These are phyloP conservation scores for Leersia perrieri DNA, from an alignment of 176 grass and related monocot species.

Conservation along the genomic window DNA sequence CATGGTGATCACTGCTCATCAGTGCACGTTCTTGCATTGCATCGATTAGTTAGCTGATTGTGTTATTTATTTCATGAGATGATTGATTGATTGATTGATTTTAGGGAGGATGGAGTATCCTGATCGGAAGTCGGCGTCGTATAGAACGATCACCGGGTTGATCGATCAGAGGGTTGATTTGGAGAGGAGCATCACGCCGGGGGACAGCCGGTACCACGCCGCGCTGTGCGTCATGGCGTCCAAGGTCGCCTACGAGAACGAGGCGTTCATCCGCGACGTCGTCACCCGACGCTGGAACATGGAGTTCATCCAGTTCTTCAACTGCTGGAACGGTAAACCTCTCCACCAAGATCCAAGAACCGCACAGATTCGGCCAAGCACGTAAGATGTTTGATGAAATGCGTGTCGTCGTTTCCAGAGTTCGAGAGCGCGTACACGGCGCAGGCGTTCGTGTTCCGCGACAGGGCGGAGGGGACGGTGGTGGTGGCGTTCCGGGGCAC, in stretches of 20 bases:
- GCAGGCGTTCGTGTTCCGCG: constrained; percentile 49
- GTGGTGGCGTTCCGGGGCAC: constrained; percentile 69
- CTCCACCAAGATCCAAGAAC: background rate
- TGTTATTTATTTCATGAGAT: no score
- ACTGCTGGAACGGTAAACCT: constrained; percentile 72
- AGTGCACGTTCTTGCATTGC: background rate
- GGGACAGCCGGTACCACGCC: constrained; percentile 41
- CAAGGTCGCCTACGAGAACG: constrained; percentile 68
- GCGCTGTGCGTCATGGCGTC: constrained; percentile 60
- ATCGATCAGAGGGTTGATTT: constrained; percentile 48
- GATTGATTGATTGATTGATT: background rate
- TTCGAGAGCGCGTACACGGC: constrained; percentile 38
- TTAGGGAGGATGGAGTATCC: constrained; percentile 41
- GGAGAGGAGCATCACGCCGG: constrained; percentile 31
- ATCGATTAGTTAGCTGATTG: background rate
- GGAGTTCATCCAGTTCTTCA: constrained; percentile 57
- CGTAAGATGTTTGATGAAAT: background rate
- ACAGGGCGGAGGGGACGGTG: constrained; percentile 46
- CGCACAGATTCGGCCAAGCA: no score
- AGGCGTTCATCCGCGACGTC: constrained; percentile 43
- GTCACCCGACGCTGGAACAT: constrained; percentile 48
- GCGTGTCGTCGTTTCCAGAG: constrained; percentile 15
- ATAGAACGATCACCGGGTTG: constrained; percentile 39
- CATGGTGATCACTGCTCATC: no score
- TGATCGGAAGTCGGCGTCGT: constrained; percentile 32